These are phyloP conservation scores for Ophiostoma angusticollis DNA, from an alignment of 2,329 filamentous ascomycete species.

Conservation along the genomic window DNA sequence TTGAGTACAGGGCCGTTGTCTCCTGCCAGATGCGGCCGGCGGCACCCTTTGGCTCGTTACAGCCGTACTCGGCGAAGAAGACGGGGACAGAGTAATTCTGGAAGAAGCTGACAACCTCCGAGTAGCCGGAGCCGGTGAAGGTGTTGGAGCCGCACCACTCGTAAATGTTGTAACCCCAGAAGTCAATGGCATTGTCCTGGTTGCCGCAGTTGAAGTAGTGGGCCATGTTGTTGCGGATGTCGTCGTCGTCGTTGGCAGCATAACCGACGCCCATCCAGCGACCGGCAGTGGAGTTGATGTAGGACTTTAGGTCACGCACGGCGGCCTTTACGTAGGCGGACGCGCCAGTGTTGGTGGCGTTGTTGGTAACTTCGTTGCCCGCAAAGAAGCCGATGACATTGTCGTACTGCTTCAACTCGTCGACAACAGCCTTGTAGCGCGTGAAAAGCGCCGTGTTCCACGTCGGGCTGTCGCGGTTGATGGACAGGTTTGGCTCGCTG, in stretches of 20 bases:
- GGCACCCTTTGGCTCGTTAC: conserved; percentile 54
- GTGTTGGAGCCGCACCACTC: conserved; percentile 89
- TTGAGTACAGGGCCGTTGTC: conserved; percentile 65
- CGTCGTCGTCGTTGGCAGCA: conserved; percentile 82
- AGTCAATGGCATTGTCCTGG: conserved; percentile 61
- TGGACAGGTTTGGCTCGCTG: conserved; percentile 66
- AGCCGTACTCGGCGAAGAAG: conserved; percentile 98
- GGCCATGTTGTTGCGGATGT: conserved; percentile 69
- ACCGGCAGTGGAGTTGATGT: conserved; percentile 72
- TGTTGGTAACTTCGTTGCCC: conserved; percentile 93
- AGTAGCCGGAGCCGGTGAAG: conserved; percentile 66
- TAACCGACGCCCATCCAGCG: conserved; percentile 83
- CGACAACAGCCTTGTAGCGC: conserved; percentile 75
- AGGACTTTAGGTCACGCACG: conserved; percentile 87
- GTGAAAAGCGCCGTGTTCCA: conserved; percentile 71
- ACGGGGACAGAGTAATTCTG: conserved; percentile 78
- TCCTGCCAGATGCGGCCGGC: conserved; percentile 72
- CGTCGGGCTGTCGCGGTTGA: conserved; percentile 64
- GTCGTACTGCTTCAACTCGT: conserved; percentile 66
- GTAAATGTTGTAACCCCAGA: conserved; percentile 99
- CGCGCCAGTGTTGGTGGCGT: conserved; percentile 73
- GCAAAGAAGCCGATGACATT: conserved; percentile 97
- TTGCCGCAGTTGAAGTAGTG: conserved; percentile 91
- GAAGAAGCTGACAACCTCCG: conserved; percentile 76
- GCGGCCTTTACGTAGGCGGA: conserved; percentile 96